These are phyloP conservation scores for Ceratocystis variospora DNA, from an alignment of 2,329 filamentous ascomycete genomes.

Conservation along the genomic window DNA sequence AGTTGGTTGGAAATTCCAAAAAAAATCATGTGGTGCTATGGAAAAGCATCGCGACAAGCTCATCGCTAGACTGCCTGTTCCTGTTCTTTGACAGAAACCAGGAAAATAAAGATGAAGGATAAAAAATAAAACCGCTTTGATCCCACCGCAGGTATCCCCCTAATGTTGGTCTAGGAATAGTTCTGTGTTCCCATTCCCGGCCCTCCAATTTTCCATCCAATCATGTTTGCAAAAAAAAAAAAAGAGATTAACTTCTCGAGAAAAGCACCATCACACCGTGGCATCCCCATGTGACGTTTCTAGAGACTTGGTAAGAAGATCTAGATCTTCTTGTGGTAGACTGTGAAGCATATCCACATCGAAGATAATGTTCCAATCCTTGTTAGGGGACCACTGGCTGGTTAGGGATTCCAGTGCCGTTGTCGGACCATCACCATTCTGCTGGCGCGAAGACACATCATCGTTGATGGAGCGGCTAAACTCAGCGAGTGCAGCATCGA, in stretches of 20 bases:
- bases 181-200: conserved; percentile 4
- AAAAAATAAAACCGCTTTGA: background rate
- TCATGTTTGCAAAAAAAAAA: background rate
- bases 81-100: background rate
- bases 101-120: background rate
- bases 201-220: too few relatives aligned
- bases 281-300: background rate
- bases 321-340: background rate
- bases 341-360: conserved; percentile 11
- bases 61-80: background rate
- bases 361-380: conserved; percentile 13
- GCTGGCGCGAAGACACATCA: background rate
- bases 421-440: background rate
- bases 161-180: background rate
- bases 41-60: background rate
- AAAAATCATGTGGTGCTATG: background rate
- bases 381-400: conserved; percentile 14
- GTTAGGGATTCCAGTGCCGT: conserved; percentile 5
- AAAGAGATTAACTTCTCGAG: background rate
- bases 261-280: background rate
- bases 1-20: background rate
- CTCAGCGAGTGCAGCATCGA: conserved; percentile 18
- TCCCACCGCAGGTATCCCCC: background rate
- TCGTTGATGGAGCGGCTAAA: conserved; percentile 15
- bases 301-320: conserved; percentile 3